A percentile compares a stretch with the other conserved stretches of the same genome.
These are phyloP conservation scores for Cercis canadensis DNA, from an alignment of 306 rosid genomes.

Conservation along the genomic window DNA sequence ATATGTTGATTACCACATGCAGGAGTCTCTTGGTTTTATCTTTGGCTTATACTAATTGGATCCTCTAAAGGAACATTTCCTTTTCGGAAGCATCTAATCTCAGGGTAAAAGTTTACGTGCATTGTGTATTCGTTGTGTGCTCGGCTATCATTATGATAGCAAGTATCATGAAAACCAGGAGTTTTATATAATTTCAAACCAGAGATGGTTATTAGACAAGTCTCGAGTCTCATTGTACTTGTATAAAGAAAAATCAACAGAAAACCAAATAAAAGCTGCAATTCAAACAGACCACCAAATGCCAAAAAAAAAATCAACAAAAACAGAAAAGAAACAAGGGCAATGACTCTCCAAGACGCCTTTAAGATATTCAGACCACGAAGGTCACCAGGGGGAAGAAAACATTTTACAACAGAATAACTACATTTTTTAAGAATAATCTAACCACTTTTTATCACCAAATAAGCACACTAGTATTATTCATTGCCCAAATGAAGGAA, in stretches of 20 bases:
- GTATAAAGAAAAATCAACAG: background rate
- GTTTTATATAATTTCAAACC: background rate
- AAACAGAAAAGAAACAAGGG: too few species aligned
- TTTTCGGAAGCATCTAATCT: background rate
- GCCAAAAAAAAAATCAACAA: too few species aligned
- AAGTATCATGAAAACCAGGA: background rate
- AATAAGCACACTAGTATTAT: background rate
- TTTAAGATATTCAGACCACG: background rate
- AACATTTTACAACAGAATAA: background rate
- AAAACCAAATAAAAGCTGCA: background rate
- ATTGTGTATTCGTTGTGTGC: too few species aligned
- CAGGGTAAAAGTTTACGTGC: too few species aligned
- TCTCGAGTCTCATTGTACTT: background rate
- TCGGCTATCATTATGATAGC: too few species aligned
- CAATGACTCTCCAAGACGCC: background rate
- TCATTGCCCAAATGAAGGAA: background rate
- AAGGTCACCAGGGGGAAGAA: too few species aligned
- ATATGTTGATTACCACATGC: slow-evolving; percentile 10
- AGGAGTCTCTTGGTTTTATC: slow-evolving; percentile 12
- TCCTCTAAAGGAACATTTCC: too few species aligned
- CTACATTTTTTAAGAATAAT: background rate
- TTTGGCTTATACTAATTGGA: slow-evolving; percentile 11
- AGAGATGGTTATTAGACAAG: background rate
- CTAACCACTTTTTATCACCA: background rate
- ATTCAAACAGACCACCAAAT: background rate